A percentile compares a stretch with the other conserved stretches of the same genome.
Evolutionary conservation across 2,329 filamentous ascomycete genomes (phyloP).

Genomic region (Parastagonospora nodorum): DNA sequence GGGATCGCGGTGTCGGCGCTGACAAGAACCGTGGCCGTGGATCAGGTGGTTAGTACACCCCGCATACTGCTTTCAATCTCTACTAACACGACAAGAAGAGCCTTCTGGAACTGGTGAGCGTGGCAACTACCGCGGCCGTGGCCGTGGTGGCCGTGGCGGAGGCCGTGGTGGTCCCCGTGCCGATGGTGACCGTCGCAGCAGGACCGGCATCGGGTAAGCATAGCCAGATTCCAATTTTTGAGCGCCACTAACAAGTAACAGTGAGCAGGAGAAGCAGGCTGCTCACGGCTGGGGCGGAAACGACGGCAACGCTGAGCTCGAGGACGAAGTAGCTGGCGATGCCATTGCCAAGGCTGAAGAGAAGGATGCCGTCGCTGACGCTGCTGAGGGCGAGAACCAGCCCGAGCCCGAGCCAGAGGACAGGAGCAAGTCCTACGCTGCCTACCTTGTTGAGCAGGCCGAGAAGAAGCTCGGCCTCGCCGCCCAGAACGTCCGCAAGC

Average conservation of each 20-base stretch:
- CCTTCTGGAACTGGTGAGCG: conserved; percentile 21
- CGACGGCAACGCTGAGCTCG: conserved; percentile 81
- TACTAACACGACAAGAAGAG: conserved; percentile 22
- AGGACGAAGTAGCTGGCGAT: conserved; percentile 90
- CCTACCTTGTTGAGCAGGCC: conserved; percentile 79
- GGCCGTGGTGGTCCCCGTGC: conserved; percentile 52
- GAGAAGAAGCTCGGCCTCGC: conserved; percentile 77
- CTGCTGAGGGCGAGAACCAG: conserved; percentile 50
- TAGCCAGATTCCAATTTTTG: neutral
- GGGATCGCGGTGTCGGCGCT: conserved; percentile 81
- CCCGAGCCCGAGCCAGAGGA: conserved; percentile 69
- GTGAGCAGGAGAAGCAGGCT: conserved; percentile 84
- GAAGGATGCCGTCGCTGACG: conserved; percentile 61
- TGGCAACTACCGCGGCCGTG: conserved; percentile 49
- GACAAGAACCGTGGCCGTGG: conserved; percentile 79
- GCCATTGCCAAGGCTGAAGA: conserved; percentile 84
- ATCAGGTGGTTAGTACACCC: conserved; percentile 38
- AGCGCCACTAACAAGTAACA: conserved; percentile 42
- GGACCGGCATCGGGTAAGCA: conserved; percentile 63
- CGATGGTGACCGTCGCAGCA: conserved; percentile 68
- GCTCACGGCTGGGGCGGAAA: conserved; percentile 87
- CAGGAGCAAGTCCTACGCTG: conserved; percentile 86
- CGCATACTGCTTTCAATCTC: neutral
- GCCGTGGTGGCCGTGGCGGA: conserved; percentile 53
- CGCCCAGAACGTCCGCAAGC: conserved; percentile 75